These are phyloP conservation scores for Pythium apleroticum DNA, from an alignment of 352 stramenopile species.

Conservation along the genomic window DNA sequence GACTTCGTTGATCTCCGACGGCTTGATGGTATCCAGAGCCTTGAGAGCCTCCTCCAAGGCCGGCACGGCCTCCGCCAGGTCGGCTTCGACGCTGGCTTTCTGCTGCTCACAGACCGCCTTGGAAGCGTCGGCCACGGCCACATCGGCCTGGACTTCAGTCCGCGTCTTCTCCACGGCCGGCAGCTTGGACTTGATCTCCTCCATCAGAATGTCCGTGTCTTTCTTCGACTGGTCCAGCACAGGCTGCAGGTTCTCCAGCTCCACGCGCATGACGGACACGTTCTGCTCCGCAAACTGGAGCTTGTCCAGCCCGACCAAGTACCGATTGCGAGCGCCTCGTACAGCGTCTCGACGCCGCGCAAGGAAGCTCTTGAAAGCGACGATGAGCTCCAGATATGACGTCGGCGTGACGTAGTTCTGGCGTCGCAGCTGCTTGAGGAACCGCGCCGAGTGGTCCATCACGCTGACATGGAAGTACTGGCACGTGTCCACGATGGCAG, in stretches of 20 bases:
- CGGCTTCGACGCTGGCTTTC: conserved; percentile 83
- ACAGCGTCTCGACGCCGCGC: conserved; percentile 82
- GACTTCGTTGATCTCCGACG: conserved; percentile 92
- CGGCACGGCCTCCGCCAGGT: conserved; percentile 93
- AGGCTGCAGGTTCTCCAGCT: conserved; percentile 93
- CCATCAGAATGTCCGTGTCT: conserved; percentile 93
- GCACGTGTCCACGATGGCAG: conserved; percentile 89
- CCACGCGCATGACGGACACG: conserved; percentile 93
- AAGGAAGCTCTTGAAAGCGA: conserved; percentile 92
- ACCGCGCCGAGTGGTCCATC: conserved; percentile 82
- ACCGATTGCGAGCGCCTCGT: conserved; percentile 78
- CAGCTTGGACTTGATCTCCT: conserved; percentile 92
- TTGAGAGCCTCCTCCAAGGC: conserved; percentile 92
- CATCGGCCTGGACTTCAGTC: conserved; percentile 75
- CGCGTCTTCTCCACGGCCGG: conserved; percentile 84
- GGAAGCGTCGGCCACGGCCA: conserved; percentile 72
- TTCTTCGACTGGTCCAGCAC: conserved; percentile 90
- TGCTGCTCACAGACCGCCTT: conserved; percentile 91
- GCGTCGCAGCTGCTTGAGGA: conserved; percentile 77
- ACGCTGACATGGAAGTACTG: conserved; percentile 93
- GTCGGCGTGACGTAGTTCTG: conserved; percentile 97
- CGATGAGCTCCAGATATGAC: conserved; percentile 94
- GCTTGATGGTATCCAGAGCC: conserved; percentile 91
- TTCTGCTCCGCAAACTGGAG: conserved; percentile 93
- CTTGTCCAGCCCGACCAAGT: conserved; percentile 92